Evolutionary conservation across 305 asterid species (phyloP).

Genomic region (Solanum hybrid): DNA sequence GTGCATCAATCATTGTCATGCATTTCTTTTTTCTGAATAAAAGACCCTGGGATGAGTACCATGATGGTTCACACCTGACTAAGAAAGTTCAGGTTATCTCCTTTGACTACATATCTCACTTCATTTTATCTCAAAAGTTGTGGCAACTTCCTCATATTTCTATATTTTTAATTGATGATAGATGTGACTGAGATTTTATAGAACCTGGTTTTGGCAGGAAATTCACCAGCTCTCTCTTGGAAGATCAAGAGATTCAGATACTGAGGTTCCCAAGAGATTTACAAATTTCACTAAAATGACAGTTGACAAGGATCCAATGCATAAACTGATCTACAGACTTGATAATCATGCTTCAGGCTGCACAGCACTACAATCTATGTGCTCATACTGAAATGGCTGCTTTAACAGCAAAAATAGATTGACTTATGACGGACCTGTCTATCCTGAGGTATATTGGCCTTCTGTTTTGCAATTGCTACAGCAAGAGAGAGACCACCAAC

Average conservation of each 20-base stretch:
- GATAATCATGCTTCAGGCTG: not conserved
- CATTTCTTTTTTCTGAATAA: not conserved
- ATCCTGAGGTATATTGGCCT: slow-evolving; percentile 76
- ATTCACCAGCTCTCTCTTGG: not conserved
- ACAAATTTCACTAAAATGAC: not conserved
- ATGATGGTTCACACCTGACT: not conserved
- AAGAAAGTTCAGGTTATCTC: not conserved
- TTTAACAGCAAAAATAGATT: slow-evolving; percentile 2
- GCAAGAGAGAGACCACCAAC: slow-evolving; percentile 83
- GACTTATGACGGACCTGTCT: slow-evolving; percentile 30
- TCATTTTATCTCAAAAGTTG: not conserved
- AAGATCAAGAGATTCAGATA: not conserved
- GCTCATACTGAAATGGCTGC: not conserved
- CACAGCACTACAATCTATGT: slow-evolving; percentile 1
- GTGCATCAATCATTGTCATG: not conserved
- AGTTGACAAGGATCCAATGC: not conserved
- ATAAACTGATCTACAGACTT: not conserved
- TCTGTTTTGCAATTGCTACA: slow-evolving; percentile 80
- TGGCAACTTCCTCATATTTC: not conserved
- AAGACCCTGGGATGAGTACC: not conserved
- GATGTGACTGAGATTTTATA: not conserved
- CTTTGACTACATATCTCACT: not conserved
- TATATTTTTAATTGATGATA: not conserved
- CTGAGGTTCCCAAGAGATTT: not conserved
- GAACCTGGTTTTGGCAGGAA: not conserved